phyloP scores from a whole-genome alignment of 768 basidiomycete species.

The Suillus weaverae region DNA sequence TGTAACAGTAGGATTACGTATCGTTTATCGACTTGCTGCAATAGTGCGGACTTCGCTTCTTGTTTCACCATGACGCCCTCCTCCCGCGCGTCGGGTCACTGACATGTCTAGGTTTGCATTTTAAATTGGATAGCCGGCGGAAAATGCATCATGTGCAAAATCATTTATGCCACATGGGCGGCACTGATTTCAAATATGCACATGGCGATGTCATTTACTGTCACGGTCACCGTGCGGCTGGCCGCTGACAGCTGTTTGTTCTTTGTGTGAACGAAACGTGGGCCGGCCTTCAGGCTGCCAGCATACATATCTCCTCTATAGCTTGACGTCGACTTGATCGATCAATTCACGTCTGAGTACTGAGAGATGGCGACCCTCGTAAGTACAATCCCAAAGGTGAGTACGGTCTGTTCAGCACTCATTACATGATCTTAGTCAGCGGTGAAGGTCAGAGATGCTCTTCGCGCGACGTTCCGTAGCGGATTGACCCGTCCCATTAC shows the following conservation, averaged over 20 bases:
- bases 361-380: conserved; percentile 11
- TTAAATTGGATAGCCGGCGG: neutral
- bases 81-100: neutral
- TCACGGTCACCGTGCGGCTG: neutral
- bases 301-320: neutral
- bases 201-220: neutral
- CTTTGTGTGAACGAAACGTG: neutral
- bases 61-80: too few relatives aligned
- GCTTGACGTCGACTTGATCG: neutral
- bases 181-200: neutral
- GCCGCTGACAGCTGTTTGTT: too few relatives aligned
- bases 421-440: neutral
- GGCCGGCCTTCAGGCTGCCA: neutral
- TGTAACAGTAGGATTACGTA: neutral
- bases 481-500: conserved; percentile 51
- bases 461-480: conserved; percentile 50
- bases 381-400: conserved; percentile 30
- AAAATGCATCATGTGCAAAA: neutral
- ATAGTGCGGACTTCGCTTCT: too few relatives aligned
- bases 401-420: neutral
- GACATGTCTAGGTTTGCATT: neutral
- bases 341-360: neutral
- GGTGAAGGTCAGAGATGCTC: conserved; percentile 33
- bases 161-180: neutral
- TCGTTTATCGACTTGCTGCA: neutral